These are phyloP conservation scores for Oryza brachyantha DNA, from an alignment of 176 grass and related monocot genomes.

Conservation along the genomic window DNA sequence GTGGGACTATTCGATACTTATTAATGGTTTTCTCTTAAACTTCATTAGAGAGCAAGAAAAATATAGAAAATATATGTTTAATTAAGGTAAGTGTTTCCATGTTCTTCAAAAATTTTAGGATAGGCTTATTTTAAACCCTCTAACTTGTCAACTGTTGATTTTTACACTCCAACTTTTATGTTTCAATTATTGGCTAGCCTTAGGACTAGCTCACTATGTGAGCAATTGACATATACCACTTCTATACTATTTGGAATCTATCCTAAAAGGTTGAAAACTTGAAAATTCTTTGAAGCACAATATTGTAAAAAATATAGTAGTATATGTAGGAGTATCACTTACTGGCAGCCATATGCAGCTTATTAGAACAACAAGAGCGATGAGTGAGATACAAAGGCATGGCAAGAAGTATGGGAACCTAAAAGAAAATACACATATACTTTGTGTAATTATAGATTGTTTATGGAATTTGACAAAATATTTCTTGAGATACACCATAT, in stretches of 20 bases:
- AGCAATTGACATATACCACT: neutral
- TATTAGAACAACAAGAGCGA: conserved; percentile 55
- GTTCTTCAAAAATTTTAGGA: neutral
- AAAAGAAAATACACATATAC: neutral
- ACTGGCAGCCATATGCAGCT: conserved; percentile 74
- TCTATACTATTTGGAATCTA: neutral
- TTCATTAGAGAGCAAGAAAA: neutral
- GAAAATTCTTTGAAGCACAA: neutral
- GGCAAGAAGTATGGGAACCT: conserved; percentile 93
- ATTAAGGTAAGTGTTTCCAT: neutral
- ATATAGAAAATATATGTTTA: no score
- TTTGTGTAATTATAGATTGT: neutral
- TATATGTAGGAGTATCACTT: conserved; percentile 17
- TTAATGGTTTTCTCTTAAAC: neutral
- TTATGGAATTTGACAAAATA: neutral
- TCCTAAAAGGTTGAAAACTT: neutral
- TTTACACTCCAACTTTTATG: neutral
- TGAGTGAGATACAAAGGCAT: conserved; percentile 60
- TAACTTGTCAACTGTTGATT: neutral
- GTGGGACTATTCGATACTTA: no score
- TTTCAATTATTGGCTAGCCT: neutral
- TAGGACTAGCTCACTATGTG: neutral
- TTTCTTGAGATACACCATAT: neutral
- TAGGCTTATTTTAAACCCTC: neutral
- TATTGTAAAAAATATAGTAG: neutral